Conservation (phyloP, 1,284 basidiomycete species). For the Singerocomus rubriflavus region DNA sequence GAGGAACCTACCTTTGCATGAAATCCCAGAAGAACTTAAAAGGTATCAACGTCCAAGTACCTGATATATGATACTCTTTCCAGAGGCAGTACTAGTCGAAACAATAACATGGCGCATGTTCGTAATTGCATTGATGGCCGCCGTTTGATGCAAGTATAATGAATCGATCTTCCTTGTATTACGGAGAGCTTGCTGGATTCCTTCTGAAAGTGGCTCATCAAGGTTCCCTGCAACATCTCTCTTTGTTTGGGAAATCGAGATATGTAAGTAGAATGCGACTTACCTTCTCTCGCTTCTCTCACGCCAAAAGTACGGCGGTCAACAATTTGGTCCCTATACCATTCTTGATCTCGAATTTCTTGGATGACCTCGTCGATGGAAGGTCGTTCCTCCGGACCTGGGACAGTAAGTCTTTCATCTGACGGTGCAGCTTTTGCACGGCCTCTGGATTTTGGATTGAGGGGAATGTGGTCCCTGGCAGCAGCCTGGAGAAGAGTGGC, state of each 20-base stretch:
- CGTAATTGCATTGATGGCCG: slow-evolving; percentile 69
- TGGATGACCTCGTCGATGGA: slow-evolving; percentile 56
- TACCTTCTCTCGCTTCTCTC: slow-evolving; percentile 53
- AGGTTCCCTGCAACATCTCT: slow-evolving; percentile 43
- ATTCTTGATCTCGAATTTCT: slow-evolving; percentile 54
- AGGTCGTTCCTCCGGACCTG: slow-evolving; percentile 51
- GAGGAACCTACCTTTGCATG: slow-evolving; percentile 56
- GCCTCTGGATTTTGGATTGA: slow-evolving; percentile 46
- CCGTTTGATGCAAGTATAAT: slow-evolving; percentile 78
- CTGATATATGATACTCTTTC: slow-evolving; percentile 90
- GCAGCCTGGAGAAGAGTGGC: slow-evolving; percentile 61
- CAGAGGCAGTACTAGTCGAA: slow-evolving; percentile 88
- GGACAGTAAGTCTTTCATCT: slow-evolving; percentile 32
- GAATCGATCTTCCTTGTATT: slow-evolving; percentile 63
- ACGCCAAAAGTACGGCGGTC: slow-evolving; percentile 53
- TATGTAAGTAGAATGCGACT: neutral
- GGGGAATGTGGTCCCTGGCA: slow-evolving; percentile 66
- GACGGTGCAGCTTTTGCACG: slow-evolving; percentile 1
- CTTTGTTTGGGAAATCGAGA: neutral
- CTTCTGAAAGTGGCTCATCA: slow-evolving; percentile 54
- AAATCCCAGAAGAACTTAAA: neutral
- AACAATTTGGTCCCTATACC: slow-evolving; percentile 71
- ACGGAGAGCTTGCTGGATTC: slow-evolving; percentile 57
- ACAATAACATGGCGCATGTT: slow-evolving; percentile 76
- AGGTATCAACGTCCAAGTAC: slow-evolving; percentile 32